Base-by-base conservation (phyloP, 1,284 basidiomycete genomes). In the Trichosporon asahii region DNA sequence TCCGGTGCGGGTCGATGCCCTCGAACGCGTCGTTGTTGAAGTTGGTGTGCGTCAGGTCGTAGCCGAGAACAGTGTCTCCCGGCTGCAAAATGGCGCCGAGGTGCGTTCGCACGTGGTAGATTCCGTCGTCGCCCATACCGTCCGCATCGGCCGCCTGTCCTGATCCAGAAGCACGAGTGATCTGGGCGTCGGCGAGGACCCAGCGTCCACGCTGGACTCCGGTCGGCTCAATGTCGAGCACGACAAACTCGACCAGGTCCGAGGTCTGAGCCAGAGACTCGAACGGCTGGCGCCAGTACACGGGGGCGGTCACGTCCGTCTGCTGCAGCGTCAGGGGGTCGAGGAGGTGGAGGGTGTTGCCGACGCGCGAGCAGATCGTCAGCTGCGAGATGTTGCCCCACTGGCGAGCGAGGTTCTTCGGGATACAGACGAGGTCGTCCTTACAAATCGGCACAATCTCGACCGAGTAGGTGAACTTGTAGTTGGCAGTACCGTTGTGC, bases 391-490 rank as follows among this genome's bases (percentile, higher is more conserved):
- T 96, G 85, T 95, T 97, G 77, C 90, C 90, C 72, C 97, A 86
- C 35, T 88, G 85, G 27, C 90, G 89, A 0, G 96, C 95, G 75
- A 91, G 89, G 78, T 92, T 92, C 23, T 85, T 85, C 2, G 95
- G 94, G 49, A 99, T 86, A 81, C 92, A 95, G 40, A 98, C 91
- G 49, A 99, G 88, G 82, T 99, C 96, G 82, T 99, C 96, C 84
- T 98, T 98, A 86, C 96, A 99, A 72, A 99, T 89, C 0, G 96
- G 95, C 6, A 92, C 89, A 77, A 99, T 97, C 84, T 99, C 96
- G 76, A 98, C 93, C 21, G 94, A 97, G 86, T 95, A 99, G 3
- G 95, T 95, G 84, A 94, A 96, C 85, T 98, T 99, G 88, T 94
- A 98, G 85, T 94, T 98, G 53, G 95, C 92, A 0, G 94, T 97